These are phyloP conservation scores for Carex myosuroides DNA, from an alignment of 176 grass and related monocot species.

Conservation along the genomic window DNA sequence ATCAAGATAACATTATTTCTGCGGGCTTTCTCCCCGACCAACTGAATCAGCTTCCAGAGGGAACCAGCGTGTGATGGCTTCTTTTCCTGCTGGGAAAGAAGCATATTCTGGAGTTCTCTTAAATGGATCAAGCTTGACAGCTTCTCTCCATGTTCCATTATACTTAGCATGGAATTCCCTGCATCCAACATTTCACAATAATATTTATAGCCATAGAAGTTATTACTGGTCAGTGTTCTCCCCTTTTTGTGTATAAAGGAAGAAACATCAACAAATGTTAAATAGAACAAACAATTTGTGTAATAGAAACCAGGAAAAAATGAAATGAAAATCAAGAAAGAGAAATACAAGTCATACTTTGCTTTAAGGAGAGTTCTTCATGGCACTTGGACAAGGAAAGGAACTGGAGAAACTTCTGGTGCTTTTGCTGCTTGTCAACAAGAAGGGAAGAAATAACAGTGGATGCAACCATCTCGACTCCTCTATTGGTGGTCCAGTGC, in stretches of 20 bases:
- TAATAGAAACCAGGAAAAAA: constrained; percentile 1
- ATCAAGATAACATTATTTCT: constrained; percentile 88
- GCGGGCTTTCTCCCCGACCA: constrained; percentile 94
- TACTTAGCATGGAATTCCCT: constrained; percentile 77
- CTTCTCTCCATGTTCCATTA: constrained; percentile 99
- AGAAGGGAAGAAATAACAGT: constrained; percentile 90
- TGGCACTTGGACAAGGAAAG: constrained; percentile 82
- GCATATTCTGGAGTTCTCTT: constrained; percentile 74
- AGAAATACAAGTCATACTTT: constrained; percentile 50
- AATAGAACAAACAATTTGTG: neutral
- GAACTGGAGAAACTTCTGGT: constrained; percentile 86
- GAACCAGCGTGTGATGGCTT: constrained; percentile 44
- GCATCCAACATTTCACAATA: constrained; percentile 1
- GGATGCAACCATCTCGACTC: constrained; percentile 83
- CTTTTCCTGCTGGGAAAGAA: constrained; percentile 57
- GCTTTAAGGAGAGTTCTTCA: constrained; percentile 70
- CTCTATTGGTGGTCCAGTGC: constrained; percentile 98
- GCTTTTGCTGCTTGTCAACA: constrained; percentile 79
- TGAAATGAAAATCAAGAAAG: constrained; percentile 5
- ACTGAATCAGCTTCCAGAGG: constrained; percentile 87
- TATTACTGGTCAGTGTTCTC: neutral
- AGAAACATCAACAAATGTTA: neutral
- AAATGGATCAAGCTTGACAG: constrained; percentile 82
- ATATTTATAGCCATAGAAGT: neutral
- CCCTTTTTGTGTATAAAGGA: neutral